phyloP scores from a whole-genome alignment of 495 filamentous ascomycete species.

The Aspergillus conjunctus region DNA sequence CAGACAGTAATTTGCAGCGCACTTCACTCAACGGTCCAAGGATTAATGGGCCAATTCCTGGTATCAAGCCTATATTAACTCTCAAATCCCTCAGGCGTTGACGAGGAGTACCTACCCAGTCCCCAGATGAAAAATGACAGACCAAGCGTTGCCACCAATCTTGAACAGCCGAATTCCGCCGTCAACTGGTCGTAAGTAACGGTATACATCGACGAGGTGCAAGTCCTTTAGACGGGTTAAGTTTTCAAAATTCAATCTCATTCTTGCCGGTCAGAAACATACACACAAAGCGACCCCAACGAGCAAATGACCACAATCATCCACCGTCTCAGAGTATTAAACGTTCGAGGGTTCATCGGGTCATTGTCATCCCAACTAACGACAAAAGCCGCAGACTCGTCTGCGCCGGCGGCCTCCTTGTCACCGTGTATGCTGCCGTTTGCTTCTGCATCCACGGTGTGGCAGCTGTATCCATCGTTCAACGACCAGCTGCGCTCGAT shows the following conservation, averaged over 20 bases:
- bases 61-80: not conserved
- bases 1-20: constrained; percentile 5
- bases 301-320: constrained; percentile 72
- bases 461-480: constrained; percentile 62
- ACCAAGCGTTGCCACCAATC: constrained; percentile 74
- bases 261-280: constrained; percentile 40
- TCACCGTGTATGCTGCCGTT: constrained; percentile 23
- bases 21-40: constrained; percentile 66
- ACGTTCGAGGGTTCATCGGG: constrained; percentile 69
- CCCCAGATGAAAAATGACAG: constrained; percentile 80
- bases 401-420: constrained; percentile 21
- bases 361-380: constrained; percentile 78
- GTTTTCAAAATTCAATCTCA: no score
- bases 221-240: constrained; percentile 59
- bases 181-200: constrained; percentile 82
- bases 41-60: constrained; percentile 62
- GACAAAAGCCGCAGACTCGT: constrained; percentile 47
- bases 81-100: constrained; percentile 46
- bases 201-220: constrained; percentile 86
- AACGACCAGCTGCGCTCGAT: constrained; percentile 54
- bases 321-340: constrained; percentile 73
- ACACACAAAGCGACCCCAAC: constrained; percentile 80
- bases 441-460: constrained; percentile 38
- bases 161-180: constrained; percentile 69
- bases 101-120: constrained; percentile 38